Evolutionary conservation across 1,139 yeast species (phyloP), one percentile per base, ranked within the genome.

Genomic region (Sugiyamaella castrensis): DNA sequence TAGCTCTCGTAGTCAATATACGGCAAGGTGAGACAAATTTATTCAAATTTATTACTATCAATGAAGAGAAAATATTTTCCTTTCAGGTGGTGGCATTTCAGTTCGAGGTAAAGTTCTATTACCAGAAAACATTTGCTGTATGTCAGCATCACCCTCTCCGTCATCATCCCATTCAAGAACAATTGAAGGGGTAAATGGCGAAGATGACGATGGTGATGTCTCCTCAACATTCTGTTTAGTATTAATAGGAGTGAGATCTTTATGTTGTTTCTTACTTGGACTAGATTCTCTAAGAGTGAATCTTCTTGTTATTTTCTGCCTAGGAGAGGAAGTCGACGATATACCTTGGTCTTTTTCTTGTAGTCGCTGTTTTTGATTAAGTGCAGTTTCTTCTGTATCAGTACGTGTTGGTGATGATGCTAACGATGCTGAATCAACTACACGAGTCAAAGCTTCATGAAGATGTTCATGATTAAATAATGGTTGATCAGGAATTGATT

Each of bases 151-250:
- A 11, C 60, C 63, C 27, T 59, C 53, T 15, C 59, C 61, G 30
- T 56, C 66, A 32, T 56, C 66, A 43, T 67, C 64, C 60, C 63
- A 59, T 44, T 62, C 65, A 12, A 62, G 52, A n/a, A 62, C 57
- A 36, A 62, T 62, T 7, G 62, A 57, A 0, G 66, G 66, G 5
- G 62, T 59, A 10, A 44, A 7, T 33, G 43, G 35, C 40, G 48
- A 15, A 38, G 46, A 5, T 30, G 43, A 28, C 10, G 37, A 29
- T 7, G 43, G 2, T 2, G 19, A 9, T 10, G 8, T 37, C 12
- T 43, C 41, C 2, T 13, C 13, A 13, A 36, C 2, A 3, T n/a
- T 24, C 8, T 42, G 29, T 19, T 19, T 19, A 8, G 46, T 42
- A 16, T 42, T 29, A 11, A 42, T 37, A 4, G 36, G 46, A 31